Evolutionary conservation across 1,139 yeast species (phyloP).

Genomic region (Candida frijolesensis): DNA sequence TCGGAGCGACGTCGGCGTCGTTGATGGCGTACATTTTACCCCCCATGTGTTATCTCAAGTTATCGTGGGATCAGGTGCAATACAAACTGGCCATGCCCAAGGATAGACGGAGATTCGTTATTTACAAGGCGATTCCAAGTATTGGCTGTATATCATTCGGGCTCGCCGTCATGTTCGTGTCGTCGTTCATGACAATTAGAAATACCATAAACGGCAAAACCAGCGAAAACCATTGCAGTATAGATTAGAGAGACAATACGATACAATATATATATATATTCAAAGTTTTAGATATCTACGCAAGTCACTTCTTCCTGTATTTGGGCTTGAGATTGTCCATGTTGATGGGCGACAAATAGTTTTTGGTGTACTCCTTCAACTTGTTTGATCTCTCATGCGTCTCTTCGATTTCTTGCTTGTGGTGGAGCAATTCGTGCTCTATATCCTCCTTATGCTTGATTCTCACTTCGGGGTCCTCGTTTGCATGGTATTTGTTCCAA

Average conservation of each 20-base stretch:
- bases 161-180: constrained; percentile 69
- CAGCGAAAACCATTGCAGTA: constrained; percentile 40
- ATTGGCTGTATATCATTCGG: constrained; percentile 73
- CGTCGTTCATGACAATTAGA: constrained; percentile 69
- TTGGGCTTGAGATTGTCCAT: constrained; percentile 40
- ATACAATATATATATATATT: too few species aligned
- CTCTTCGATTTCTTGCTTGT: constrained; percentile 78
- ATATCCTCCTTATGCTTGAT: constrained; percentile 85
- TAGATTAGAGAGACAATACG: constrained; percentile 22
- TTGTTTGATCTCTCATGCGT: constrained; percentile 58
- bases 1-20: constrained; percentile 93
- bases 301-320: constrained; percentile 19
- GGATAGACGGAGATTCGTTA: constrained; percentile 31
- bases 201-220: constrained; percentile 19
- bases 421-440: constrained; percentile 87
- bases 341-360: constrained; percentile 36
- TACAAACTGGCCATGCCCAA: constrained; percentile 33
- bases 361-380: constrained; percentile 34
- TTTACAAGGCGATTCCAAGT: constrained; percentile 50
- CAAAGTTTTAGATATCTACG: too few species aligned
- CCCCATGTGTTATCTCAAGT: constrained; percentile 75
- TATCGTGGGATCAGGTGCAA: constrained; percentile 55
- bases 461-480: constrained; percentile 79
- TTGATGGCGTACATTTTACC: constrained; percentile 91
- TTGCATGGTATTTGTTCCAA: constrained; percentile 84